Percentiles rank a stretch among this genome's conserved stretches.
phyloP scores from a whole-genome alignment of 1,284 basidiomycete species.

The Lignosus rhinocerotis region DNA sequence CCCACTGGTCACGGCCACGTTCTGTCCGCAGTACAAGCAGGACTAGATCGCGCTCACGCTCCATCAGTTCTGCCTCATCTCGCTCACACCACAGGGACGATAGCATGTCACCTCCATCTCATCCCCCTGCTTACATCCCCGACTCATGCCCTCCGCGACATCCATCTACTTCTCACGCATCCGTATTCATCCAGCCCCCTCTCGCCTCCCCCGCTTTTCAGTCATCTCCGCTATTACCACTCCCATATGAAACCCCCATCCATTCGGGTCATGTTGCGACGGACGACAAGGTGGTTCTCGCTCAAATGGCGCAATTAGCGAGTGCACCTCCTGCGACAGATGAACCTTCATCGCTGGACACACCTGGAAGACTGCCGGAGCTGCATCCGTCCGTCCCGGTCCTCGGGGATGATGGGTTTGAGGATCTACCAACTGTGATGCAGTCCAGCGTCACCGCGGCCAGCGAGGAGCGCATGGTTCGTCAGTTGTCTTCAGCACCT shows the following conservation, averaged over 20 bases:
- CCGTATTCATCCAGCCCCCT: no score
- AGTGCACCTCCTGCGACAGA: constrained; percentile 49
- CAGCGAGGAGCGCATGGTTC: constrained; percentile 7
- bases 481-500: constrained; percentile 14
- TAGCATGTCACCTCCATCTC: constrained; percentile 4
- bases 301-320: constrained; percentile 53
- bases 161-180: constrained; percentile 4
- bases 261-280: constrained; percentile 67
- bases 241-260: constrained; percentile 22
- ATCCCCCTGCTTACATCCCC: constrained; percentile 25
- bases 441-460: constrained; percentile 7
- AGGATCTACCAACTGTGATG: constrained; percentile 18
- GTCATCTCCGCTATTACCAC: constrained; percentile 4
- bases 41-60: constrained; percentile 8
- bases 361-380: constrained; percentile 18
- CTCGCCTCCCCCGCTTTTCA: constrained; percentile 1
- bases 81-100: not conserved
- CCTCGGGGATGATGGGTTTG: constrained; percentile 29
- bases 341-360: not conserved
- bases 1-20: constrained; percentile 4
- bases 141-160: not conserved
- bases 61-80: constrained; percentile 9
- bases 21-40: constrained; percentile 8
- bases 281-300: constrained; percentile 70
- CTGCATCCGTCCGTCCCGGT: constrained; percentile 30